Evolutionary conservation across 352 stramenopile genomes (phyloP), one percentile per base, ranked within the genome.

Genomic region (Sclerospora graminicola): DNA sequence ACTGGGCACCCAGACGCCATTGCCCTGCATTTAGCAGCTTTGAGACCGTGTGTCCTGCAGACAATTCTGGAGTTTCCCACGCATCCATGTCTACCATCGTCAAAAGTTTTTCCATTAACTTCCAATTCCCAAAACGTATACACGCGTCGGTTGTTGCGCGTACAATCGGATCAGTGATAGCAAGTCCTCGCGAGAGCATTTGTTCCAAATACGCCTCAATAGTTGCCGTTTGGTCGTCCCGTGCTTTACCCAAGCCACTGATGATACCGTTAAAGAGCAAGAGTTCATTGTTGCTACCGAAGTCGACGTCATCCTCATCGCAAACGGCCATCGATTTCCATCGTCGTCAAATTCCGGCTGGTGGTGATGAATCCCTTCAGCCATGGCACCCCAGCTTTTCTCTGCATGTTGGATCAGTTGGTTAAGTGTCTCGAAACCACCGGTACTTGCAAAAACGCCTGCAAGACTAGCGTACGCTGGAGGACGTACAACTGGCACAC

Each of bases 401-500:
- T 74, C 63, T 2, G 72, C 72, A 36, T 88, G 71, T 18, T 67
- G 49, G 15, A 91, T 60, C 19, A 89, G 54, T 33, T 77, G 56
- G 4, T 83, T 47, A 7, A 91, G 66, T 13, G 70, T 78, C n/a
- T 72, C 54, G 14, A 87, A 60, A 32, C 86, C 80, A 10, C 80
- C 80, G 11, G 58, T 78, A 40, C 74, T 87, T 1, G 80, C 80
- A 49, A 91, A 84, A 19, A 88, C 80, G 13, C 75, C 75, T 0
- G 80, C 80, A 7, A 87, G 64, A 70, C 77, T 89, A n/a, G 80
- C 74, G 47, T 85, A 91, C 24, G 77, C 80, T 10, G 80, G 80
- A 27, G 75, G 57, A 14, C 84, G 51, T 16, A 91, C 63, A 18
- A 78, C 64, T 0, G 72, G 68, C 19, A 91, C 68, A 45, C 80